phyloP scores from a whole-genome alignment of 208 protist species.

The Kentomonas sorsogonicus region DNA sequence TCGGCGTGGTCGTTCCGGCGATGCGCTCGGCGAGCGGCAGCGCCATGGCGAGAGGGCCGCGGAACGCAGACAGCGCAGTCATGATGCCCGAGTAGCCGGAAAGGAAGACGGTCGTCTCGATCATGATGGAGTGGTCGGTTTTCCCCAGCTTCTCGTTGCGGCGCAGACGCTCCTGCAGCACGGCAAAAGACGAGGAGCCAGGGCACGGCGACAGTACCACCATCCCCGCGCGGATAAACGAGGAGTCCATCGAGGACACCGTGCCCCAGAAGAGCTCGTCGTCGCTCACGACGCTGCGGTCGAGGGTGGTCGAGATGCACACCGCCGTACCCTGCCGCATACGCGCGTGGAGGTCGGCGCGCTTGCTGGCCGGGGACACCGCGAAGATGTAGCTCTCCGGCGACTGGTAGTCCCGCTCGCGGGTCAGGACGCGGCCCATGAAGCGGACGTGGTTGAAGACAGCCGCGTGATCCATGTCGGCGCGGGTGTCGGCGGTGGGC shows the following conservation, averaged over 20 bases:
- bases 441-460: slow-evolving; percentile 57
- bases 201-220: slow-evolving; percentile 68
- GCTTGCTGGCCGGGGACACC: slow-evolving; percentile 49
- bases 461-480: slow-evolving; percentile 66
- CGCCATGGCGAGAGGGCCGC: slow-evolving; percentile 80
- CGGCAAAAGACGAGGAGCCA: slow-evolving; percentile 40
- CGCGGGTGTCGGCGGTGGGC: slow-evolving; percentile 42
- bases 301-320: slow-evolving; percentile 68
- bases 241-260: slow-evolving; percentile 56
- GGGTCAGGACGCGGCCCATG: slow-evolving; percentile 63
- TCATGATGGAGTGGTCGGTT: slow-evolving; percentile 47
- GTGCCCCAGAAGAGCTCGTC: slow-evolving; percentile 84
- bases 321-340: slow-evolving; percentile 72
- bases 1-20: too few species aligned
- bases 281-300: slow-evolving; percentile 30
- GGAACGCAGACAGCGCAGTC: slow-evolving; percentile 63
- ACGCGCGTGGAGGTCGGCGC: slow-evolving; percentile 34
- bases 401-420: slow-evolving; percentile 64
- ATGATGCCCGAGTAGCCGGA: slow-evolving; percentile 78
- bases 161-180: slow-evolving; percentile 46
- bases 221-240: slow-evolving; percentile 41
- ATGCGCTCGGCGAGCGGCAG: slow-evolving; percentile 58
- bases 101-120: slow-evolving; percentile 82
- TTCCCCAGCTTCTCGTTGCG: slow-evolving; percentile 59
- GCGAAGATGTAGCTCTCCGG: slow-evolving; percentile 73